Evolutionary conservation across 371 early-diverging fungal genomes (phyloP), one percentile per base, ranked within the genome.

Genomic region (Mortierella sp.): DNA sequence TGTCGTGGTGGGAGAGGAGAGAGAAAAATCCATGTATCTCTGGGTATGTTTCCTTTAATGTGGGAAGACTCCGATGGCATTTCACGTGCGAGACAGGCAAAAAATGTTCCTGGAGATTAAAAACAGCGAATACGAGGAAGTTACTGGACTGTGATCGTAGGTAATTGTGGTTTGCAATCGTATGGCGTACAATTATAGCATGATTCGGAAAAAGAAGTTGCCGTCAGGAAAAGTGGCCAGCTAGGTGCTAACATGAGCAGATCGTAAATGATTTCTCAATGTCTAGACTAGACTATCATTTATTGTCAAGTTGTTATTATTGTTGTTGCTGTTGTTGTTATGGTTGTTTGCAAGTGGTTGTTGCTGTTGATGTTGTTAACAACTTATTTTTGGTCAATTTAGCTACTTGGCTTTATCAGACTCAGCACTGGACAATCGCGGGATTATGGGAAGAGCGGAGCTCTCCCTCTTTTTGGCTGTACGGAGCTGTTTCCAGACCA

Each of bases 191-290:
- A 43, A 43, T 43, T 43, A 17, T 43, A 5, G 5, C 45, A 17
- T 19, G 13, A 13, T 13, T 64, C 65, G 71, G 65, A 60, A 53
- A 64, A 71, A 71, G 65, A 71, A 71, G 71, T 37, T 58, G 71
- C 71, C 65, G 71, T 32, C 10, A 51, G 2, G 45, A 5, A 13
- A 43, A 13, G 4, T 17, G 8, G 19, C 40, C 40, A 37, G n/a
- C 40, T 13, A 37, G 8, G 40, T 37, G 8, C 13, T 10, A 35
- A 35, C 35, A 35, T 6, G 9, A 35, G 35, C 3, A 3, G 9
- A 9, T 35, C 9, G 35, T 35, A 9, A 35, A 35, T n/a, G n/a
- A n/a, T n/a, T n/a, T n/a, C n/a, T n/a, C n/a, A n/a, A n/a, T n/a
- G n/a, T n/a, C n/a, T n/a, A n/a, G n/a, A n/a, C n/a, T n/a, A n/a